phyloP scores from a whole-genome alignment of 768 basidiomycete genomes.

The Sistotremastrum suecicum region DNA sequence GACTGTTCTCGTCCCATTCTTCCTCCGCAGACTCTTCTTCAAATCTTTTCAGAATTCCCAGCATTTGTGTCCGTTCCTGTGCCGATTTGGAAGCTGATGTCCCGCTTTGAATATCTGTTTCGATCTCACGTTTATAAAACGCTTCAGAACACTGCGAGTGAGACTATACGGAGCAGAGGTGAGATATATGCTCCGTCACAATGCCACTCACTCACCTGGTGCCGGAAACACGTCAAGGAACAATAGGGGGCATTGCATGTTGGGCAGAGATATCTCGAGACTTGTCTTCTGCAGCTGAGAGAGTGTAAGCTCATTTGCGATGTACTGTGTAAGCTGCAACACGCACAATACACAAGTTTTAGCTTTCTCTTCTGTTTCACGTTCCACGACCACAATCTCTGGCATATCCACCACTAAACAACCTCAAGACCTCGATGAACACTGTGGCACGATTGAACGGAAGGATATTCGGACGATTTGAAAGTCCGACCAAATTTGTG shows the following conservation, averaged over 20 bases:
- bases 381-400: too few species aligned
- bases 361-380: too few species aligned
- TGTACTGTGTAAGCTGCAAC: too few species aligned
- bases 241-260: slow-evolving; percentile 73
- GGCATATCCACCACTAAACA: too few species aligned
- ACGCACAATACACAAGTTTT: too few species aligned
- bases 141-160: slow-evolving; percentile 69
- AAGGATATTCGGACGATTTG: too few species aligned
- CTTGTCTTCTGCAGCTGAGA: slow-evolving; percentile 56
- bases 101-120: slow-evolving; percentile 41
- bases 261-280: slow-evolving; percentile 72
- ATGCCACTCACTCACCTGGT: slow-evolving; percentile 33
- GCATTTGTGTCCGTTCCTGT: slow-evolving; percentile 48
- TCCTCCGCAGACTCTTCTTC: slow-evolving; percentile 41
- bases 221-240: slow-evolving; percentile 66
- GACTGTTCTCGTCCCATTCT: slow-evolving; percentile 23
- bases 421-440: too few species aligned
- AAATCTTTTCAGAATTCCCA: slow-evolving; percentile 57
- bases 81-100: slow-evolving; percentile 31
- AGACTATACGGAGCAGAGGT: slow-evolving; percentile 21
- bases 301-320: not conserved
- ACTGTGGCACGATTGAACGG: too few species aligned
- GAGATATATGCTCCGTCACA: not conserved
- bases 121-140: slow-evolving; percentile 68
- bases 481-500: too few species aligned